Conservation (phyloP, 306 rosid species). For the Betula pendula region DNA sequence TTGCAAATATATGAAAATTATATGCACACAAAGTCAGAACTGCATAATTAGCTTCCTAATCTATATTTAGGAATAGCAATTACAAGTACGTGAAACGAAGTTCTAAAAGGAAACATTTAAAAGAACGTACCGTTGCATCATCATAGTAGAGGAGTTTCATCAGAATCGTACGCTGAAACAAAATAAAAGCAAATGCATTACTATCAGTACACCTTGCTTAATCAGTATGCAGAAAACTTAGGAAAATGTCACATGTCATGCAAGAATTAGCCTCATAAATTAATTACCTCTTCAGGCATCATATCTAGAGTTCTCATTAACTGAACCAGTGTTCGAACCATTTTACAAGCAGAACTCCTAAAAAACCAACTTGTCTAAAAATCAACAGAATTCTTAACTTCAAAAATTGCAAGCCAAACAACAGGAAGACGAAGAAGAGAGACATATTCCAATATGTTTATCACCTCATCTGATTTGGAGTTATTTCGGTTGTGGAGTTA, state of each 20-base stretch:
- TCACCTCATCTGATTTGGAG: conserved; percentile 94
- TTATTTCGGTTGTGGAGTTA: conserved; percentile 70
- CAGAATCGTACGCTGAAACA: conserved; percentile 80
- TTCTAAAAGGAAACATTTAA: conserved; percentile 8
- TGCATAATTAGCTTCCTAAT: conserved; percentile 5
- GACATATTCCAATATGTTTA: conserved; percentile 12
- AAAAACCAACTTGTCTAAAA: conserved; percentile 18
- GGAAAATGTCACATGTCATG: conserved; percentile 15
- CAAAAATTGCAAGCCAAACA: background rate
- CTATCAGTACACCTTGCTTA: background rate
- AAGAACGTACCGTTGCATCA: conserved; percentile 72
- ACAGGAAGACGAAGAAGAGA: background rate
- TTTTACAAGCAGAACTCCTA: conserved; percentile 98
- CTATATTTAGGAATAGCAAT: background rate
- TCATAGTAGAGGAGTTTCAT: conserved; percentile 93
- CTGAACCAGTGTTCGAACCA: conserved; percentile 95
- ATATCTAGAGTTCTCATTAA: conserved; percentile 95
- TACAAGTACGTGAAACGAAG: conserved; percentile 2
- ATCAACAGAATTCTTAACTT: background rate
- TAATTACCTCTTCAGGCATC: conserved; percentile 91
- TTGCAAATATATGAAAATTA: background rate
- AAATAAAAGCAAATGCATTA: conserved; percentile 11
- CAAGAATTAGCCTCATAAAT: conserved; percentile 17
- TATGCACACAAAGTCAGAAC: background rate
- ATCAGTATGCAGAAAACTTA: background rate